Evolutionary conservation across 2,329 filamentous ascomycete species (phyloP), one percentile per base, ranked within the genome.

Genomic region (Thielaviopsis populi): DNA sequence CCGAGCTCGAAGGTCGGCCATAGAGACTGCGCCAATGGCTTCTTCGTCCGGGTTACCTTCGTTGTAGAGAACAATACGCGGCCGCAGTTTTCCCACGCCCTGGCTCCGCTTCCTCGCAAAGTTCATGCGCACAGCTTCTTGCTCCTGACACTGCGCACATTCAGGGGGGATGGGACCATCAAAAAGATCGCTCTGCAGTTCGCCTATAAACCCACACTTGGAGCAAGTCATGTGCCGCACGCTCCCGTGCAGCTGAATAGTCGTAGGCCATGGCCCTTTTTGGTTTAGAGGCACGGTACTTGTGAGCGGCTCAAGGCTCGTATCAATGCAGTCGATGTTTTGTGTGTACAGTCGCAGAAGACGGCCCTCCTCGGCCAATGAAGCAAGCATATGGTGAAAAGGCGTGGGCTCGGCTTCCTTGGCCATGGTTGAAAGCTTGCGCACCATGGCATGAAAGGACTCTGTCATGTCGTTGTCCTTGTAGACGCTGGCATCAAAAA

Each of bases 401-500:
- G 84, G 79, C 0, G 94, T 96, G 13, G 94, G 91, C 68, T 85
- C 76, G 63, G 92, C 91, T 61, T 80, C 80, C 69, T 85, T 84
- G 24, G 89, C 89, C 76, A 91, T 82, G 65, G 86, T 80, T 54
- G 90, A 90, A 70, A 99, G 82, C 70, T 89, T 86, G 71, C 91
- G 87, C 69, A 99, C 90, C 92, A 99, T 97, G 72, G 88, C 85
- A 74, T 99, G 94, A 73, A 99, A 99, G 11, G 88, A 89, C 27
- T 88, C 86, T 0, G 92, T 97, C 13, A 91, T 89, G 24, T 83
- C 81, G 72, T 95, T 87, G 77, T 96, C 89, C 74, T 90, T 91
- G 78, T 99, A 99, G 63, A 99, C 94, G 7, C 92, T 95, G 62
- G 94, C 94, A 75, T 99, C 94, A 72, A 99, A 99, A 0, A 99